Base-by-base conservation (phyloP, 192 early-diverging fungal genomes). In the Coemansia sp. region DNA sequence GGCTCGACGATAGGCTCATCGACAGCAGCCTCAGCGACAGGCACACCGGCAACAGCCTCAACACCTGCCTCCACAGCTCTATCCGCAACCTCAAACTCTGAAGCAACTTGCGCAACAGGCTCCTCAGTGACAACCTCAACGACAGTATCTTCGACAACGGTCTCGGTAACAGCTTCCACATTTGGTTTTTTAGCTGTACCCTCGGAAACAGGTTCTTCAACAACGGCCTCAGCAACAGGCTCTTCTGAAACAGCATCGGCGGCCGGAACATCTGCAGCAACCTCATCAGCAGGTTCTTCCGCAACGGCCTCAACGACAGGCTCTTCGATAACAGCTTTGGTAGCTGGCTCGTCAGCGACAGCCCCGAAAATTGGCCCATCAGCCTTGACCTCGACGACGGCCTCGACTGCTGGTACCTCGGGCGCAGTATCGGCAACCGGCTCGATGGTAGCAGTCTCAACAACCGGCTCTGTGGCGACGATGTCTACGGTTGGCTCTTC, bases 141-240 rank as follows among this genome's bases (percentile, higher is more conserved):
- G 34, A 50, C 20, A 12, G 32, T 0, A 28, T 51, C 60, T 38
- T 52, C 50, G 2, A 22, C 60, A 20, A 16, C 45, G 38, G 22
- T 25, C 22, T 25, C 22, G 22, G 22, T 25, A 25, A 25, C 22
- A 25, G 22, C 22, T 25, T 25, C 22, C 22, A 25, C 18, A 0
- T n/a, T 22, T 11, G 56, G 11, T 18, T 62, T 33, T 60, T 45
- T 6, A 54, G n/a, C 52, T 38, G n/a, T 51, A 7, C 30, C 62
- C 22, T 25, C 22, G 22, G 22, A 25, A 25, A 25, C 22, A 25
- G 22, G 22, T 25, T 25, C 22, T 25, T 25, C 64, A 38, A 14
- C 10, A 52, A 49, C 28, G 2, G 25, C 28, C 45, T 56, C 56
- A 59, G 45, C 29, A 51, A 60, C 49, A 38, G 45, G 4, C 20